Base-by-base conservation (phyloP, 2,329 filamentous ascomycete genomes). In the Pezicula neosporulosa region DNA sequence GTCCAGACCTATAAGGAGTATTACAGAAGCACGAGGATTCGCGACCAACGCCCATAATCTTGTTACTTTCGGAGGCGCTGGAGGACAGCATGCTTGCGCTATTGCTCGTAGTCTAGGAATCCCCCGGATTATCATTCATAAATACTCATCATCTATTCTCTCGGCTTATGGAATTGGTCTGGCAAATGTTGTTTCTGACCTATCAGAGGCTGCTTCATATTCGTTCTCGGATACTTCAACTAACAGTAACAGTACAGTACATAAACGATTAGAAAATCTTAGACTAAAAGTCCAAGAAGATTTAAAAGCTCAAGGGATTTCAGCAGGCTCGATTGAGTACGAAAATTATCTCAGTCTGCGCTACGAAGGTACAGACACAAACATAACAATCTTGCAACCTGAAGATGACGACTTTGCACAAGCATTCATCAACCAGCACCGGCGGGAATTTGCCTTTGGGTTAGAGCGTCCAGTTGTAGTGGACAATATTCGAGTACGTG, bases 281-380 rank as follows among this genome's bases (percentile, higher is more conserved):
- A 81, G 77, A 83, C 19, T 85, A 87, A 44, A 85, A 63, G 90
- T 89, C 0, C 78, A 76, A 0, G 72, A 76, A 15, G 81, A 82
- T 0, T 72, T 96, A 4, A 73, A 75, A 18, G 83, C 86, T 2
- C 91, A 96, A 68, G 91, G 90, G 0, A 96, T 96, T 63, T 72
- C 77, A 1, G 80, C 86, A 42, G 71, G 81, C 6, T 82, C 89
- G 33, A 87, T 96, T n/a, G 77, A 83, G 0, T 94, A 92, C 62
- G 90, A 96, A 66, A 87, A 94, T 65, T 96, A 96, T 62, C 81
- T 96, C 51, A 96, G 96, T 66, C 89, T 96, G 84, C 77, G 91
- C 50, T 96, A 96, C 63, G 82, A 89, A 21, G 91, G 91, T 13
- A 95, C 90, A 0, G 90, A 96, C 65, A 93, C 89, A 4, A 88